Evolutionary conservation across 495 filamentous ascomycete genomes (phyloP).

Genomic region (Zalerion maritima): DNA sequence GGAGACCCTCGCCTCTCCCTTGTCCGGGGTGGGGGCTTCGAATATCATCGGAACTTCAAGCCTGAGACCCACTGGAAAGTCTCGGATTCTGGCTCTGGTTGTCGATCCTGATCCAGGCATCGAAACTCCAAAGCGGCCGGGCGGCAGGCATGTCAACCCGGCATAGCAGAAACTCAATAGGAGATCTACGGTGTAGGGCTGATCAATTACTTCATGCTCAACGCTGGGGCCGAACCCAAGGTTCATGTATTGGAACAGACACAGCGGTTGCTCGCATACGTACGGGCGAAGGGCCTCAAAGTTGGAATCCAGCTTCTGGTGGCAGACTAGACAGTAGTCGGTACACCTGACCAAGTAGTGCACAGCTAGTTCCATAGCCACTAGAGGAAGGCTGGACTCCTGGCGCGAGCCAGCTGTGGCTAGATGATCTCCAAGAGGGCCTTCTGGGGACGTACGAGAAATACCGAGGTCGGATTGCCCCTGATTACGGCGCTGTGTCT

Average conservation of each 20-base stretch:
- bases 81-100: slow-evolving; percentile 11
- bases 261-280: slow-evolving; percentile 68
- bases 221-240: slow-evolving; percentile 74
- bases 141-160: slow-evolving; percentile 17
- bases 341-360: slow-evolving; percentile 72
- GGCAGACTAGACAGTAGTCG: slow-evolving; percentile 79
- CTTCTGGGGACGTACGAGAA: slow-evolving; percentile 11
- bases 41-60: slow-evolving; percentile 1
- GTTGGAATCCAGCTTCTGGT: slow-evolving; percentile 50
- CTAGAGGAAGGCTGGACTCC: slow-evolving; percentile 36
- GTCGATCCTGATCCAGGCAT: too few species aligned
- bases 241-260: slow-evolving; percentile 84
- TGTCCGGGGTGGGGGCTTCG: background rate
- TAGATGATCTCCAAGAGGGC: slow-evolving; percentile 40
- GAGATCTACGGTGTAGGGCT: slow-evolving; percentile 76
- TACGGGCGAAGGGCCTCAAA: slow-evolving; percentile 87
- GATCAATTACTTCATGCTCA: slow-evolving; percentile 67
- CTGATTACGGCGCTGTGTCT: slow-evolving; percentile 7
- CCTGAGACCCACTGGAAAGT: slow-evolving; percentile 11
- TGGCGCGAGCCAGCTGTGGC: slow-evolving; percentile 7
- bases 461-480: slow-evolving; percentile 2
- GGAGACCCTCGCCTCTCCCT: slow-evolving; percentile 4
- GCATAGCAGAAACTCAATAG: slow-evolving; percentile 71
- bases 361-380: slow-evolving; percentile 68
- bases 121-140: too few species aligned